Evolutionary conservation across 257 asterid species (phyloP), one percentile per base, ranked within the genome.

Genomic region (Fraxinus excelsior): DNA sequence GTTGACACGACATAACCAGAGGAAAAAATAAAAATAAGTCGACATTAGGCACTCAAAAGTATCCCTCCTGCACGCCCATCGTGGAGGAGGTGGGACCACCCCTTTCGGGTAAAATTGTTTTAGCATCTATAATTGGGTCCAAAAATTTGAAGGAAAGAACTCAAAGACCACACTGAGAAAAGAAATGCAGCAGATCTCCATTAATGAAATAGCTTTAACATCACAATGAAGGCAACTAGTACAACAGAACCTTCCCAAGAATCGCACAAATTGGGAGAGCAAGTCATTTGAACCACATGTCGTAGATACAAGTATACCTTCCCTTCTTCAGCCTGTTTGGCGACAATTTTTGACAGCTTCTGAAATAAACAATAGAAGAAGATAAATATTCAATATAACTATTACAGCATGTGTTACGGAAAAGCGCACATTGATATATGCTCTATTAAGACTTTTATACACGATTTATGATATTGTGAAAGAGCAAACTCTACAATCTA

Each of bases 251-350:
- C 18, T 11, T 42, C 49, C 18, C 16, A 42, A 42, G 49, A 42
- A 42, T 42, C 18, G 12, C 66, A 31, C 44, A 44, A 71, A 75
- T 56, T 29, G 42, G 60, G 13, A 65, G 71, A 49, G 26, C 35
- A 58, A 71, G 65, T 53, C 14, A 23, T 72, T 29, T 8, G 64
- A 53, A 53, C 26, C 64, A 53, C 7, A 19, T 53, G 10, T 53
- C 14, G 46, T 29, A 16, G 79, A 31, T 62, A 3, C 16, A 65
- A 72, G 71, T 56, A 74, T 87, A 93, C 99, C 97, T 93, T 96
- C 77, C 97, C 97, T 84, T 96, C 98, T 89, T 96, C 99, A 53
- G 96, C 87, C 76, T 90, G 99, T 84, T 93, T 93, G 53, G 97
- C 91, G 75, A 93, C 98, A 85, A 91, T 51, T 90, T 93, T 93